These are phyloP conservation scores for Ilex aquifolium DNA, from an alignment of 257 asterid species.

Conservation along the genomic window DNA sequence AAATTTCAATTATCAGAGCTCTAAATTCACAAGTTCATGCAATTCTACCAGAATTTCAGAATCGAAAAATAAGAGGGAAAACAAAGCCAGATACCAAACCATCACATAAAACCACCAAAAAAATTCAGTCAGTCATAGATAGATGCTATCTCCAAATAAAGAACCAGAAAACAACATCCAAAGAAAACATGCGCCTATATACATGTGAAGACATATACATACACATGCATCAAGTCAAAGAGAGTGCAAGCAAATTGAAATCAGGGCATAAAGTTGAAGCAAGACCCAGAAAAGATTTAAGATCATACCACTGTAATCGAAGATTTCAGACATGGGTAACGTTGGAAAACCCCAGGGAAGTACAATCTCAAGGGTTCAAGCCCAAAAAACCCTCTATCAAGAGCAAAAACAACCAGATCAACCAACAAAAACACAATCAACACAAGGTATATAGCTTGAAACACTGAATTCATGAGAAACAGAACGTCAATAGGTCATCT, in stretches of 20 bases:
- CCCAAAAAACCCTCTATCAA: not conserved
- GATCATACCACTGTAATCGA: not conserved
- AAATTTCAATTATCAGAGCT: too few species aligned
- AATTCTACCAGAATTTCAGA: too few species aligned
- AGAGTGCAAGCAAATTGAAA: not conserved
- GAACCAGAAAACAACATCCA: too few species aligned
- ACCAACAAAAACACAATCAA: not conserved
- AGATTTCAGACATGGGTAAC: not conserved
- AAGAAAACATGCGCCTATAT: too few species aligned
- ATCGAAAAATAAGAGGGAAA: too few species aligned
- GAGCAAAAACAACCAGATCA: not conserved
- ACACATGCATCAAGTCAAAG: too few species aligned
- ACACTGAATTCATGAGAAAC: not conserved
- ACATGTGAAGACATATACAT: too few species aligned
- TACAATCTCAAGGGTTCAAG: not conserved
- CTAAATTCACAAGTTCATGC: too few species aligned
- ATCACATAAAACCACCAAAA: too few species aligned
- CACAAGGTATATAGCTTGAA: not conserved
- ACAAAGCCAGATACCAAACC: too few species aligned
- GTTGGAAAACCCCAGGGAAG: not conserved
- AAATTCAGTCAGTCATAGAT: too few species aligned
- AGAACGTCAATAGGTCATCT: not conserved
- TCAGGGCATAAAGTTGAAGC: constrained; percentile 7
- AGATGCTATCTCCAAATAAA: too few species aligned
- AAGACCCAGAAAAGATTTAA: not conserved